Conservation (phyloP, 2,329 filamentous ascomycete species). For the Cladosporium austrohemisphaericum region DNA sequence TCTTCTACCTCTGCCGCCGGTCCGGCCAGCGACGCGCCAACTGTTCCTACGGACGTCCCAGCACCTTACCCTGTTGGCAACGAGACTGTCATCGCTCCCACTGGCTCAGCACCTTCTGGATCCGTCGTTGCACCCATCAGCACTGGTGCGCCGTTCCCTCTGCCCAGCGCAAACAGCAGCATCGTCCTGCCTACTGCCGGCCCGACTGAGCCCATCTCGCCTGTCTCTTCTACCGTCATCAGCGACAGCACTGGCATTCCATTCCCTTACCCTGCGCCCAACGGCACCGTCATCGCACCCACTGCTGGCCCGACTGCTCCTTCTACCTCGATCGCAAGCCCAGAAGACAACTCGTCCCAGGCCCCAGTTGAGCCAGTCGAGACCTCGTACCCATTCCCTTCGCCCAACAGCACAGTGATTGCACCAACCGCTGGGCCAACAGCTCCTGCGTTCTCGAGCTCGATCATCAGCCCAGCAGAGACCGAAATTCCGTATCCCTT, state of each 20-base stretch:
- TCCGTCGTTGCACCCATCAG: constrained; percentile 1
- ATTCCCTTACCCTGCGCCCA: constrained; percentile 6
- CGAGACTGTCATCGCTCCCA: constrained; percentile 4
- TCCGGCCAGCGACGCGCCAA: background rate
- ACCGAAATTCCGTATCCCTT: constrained; percentile 6
- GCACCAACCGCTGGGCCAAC: background rate
- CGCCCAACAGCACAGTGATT: background rate
- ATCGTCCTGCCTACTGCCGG: constrained; percentile 2
- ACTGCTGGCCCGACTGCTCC: constrained; percentile 1
- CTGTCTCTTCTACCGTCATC: background rate
- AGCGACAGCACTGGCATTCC: background rate
- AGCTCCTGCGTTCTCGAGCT: background rate
- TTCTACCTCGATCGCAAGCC: constrained; percentile 5
- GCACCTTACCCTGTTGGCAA: constrained; percentile 13
- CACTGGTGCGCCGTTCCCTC: constrained; percentile 8
- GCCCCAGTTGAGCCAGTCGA: background rate
- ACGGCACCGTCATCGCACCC: constrained; percentile 10
- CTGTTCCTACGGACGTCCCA: background rate
- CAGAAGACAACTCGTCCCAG: background rate
- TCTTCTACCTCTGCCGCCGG: background rate
- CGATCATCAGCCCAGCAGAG: background rate
- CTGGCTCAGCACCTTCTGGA: constrained; percentile 9
- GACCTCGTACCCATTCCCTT: background rate
- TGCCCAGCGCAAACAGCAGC: constrained; percentile 4
- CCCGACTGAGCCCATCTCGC: background rate